Evolutionary conservation across 192 early-diverging fungal species (phyloP).

Genomic region (Geranomyces michiganensis): DNA sequence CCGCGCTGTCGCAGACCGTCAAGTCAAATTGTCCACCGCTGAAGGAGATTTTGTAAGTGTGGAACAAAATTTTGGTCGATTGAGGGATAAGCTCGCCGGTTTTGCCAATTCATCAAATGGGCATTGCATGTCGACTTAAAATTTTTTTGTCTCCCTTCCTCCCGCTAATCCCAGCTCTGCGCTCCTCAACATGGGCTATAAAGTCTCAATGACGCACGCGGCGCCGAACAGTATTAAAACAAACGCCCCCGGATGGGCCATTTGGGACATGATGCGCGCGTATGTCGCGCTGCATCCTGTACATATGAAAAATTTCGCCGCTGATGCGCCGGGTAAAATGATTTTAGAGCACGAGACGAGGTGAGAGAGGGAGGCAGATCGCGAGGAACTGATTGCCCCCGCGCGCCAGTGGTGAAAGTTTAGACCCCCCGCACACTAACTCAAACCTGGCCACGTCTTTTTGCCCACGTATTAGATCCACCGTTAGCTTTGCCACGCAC

Average conservation of each 20-base stretch:
- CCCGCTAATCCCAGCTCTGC: slow-evolving; percentile 87
- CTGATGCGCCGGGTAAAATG: slow-evolving; percentile 64
- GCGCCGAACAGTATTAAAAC: slow-evolving; percentile 85
- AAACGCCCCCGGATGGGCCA: slow-evolving; percentile 75
- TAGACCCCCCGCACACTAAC: background rate
- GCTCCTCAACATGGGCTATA: slow-evolving; percentile 87
- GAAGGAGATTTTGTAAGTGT: slow-evolving; percentile 61
- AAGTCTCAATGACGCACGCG: slow-evolving; percentile 86
- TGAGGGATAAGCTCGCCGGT: background rate
- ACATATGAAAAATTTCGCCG: slow-evolving; percentile 47
- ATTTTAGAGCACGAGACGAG: slow-evolving; percentile 58
- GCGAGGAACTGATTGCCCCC: background rate
- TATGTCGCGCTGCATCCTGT: slow-evolving; percentile 71
- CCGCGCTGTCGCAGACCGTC: slow-evolving; percentile 69
- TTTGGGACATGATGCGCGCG: slow-evolving; percentile 92
- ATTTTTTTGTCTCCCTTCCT: background rate
- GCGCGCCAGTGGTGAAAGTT: too few species aligned
- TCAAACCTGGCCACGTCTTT: background rate
- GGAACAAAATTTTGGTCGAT: background rate
- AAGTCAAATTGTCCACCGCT: slow-evolving; percentile 77
- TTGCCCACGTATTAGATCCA: too few species aligned
- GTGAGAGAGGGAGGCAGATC: too few species aligned
- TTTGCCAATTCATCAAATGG: background rate
- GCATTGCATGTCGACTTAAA: background rate
- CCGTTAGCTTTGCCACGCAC: slow-evolving; percentile 77